A percentile compares a stretch with the other conserved stretches of the same genome.
phyloP scores from a whole-genome alignment of 192 early-diverging fungal species.

The Coemansia sp. region DNA sequence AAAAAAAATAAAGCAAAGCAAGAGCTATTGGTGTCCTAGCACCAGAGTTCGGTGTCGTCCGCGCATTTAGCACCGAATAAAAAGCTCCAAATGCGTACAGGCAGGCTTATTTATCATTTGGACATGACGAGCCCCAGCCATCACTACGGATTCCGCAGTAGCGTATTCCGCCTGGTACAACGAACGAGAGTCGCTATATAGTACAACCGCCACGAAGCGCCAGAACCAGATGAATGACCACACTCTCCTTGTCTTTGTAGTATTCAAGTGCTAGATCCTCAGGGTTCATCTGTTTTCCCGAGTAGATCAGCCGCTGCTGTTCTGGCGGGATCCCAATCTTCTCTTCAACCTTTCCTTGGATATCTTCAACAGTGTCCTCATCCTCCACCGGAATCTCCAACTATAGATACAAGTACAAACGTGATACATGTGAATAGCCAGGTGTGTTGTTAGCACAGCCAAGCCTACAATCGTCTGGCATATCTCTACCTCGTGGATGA shows the following conservation, averaged over 20 bases:
- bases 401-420: conserved; percentile 43
- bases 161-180: background rate
- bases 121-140: no score
- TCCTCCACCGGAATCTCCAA: conserved; percentile 90
- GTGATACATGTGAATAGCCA: no score
- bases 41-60: background rate
- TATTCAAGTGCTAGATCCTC: conserved; percentile 74
- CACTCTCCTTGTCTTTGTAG: conserved; percentile 73
- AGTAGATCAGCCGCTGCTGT: conserved; percentile 93
- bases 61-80: background rate
- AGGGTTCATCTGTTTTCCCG: conserved; percentile 83
- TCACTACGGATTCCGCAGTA: no score
- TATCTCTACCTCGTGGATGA: no score
- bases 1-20: background rate
- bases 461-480: background rate
- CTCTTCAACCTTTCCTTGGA: conserved; percentile 92
- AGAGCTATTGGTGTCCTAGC: background rate
- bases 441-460: background rate
- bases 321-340: conserved; percentile 97
- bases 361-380: conserved; percentile 61
- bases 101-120: background rate
- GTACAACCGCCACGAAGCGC: conserved; percentile 84
- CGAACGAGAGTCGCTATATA: background rate
- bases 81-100: background rate
- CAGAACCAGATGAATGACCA: conserved; percentile 89